Base-by-base conservation (phyloP, 305 asterid species). In the Fraxinus dipetala region DNA sequence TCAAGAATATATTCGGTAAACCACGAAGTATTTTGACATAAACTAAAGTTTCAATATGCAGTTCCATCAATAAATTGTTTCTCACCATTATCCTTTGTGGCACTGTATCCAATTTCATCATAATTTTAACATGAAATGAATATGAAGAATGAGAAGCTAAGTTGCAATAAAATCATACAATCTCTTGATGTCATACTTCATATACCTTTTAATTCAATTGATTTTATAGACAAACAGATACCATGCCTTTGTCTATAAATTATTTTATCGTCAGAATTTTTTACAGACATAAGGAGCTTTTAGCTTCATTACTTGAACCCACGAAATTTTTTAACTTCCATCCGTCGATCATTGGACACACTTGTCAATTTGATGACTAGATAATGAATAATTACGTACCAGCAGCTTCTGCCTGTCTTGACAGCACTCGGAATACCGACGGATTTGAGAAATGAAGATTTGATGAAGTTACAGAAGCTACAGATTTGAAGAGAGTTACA, bases 331-430 rank as follows among this genome's bases (percentile, higher is more conserved):
- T 24, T 63, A 22, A 63, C 26, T 61, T 7, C 70, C 70, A 70
- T 69, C 35, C 16, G 43, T 31, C 34, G 13, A 61, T 73, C 75
- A 74, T 65, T 56, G 18, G 31, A 63, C 24, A 80, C 54, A 80
- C 54, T 13, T 6, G 8, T 22, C 22, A 56, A 77, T 43, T 38
- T 13, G 84, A 80, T 35, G 74, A 79, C 14, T 48, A 67, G 38
- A 75, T 24, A 13, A 34, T 16, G 65, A n/a, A 30, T 65, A 87
- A 84, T 81, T 80, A 79, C 85, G 67, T 87, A 94, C 99, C 99
- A 80, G 99, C 99, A 87, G 99, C 99, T 90, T 96, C 99, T 69
- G 98, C 99, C 83, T 96, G 99, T 87, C 97, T 89, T 35, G 97
- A 93, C 83, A 96, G 88, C 76, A 93, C 91, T 78, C 89, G 89